Conservation (phyloP, 345 rosid species). For the Lumnitzera racemosa region DNA sequence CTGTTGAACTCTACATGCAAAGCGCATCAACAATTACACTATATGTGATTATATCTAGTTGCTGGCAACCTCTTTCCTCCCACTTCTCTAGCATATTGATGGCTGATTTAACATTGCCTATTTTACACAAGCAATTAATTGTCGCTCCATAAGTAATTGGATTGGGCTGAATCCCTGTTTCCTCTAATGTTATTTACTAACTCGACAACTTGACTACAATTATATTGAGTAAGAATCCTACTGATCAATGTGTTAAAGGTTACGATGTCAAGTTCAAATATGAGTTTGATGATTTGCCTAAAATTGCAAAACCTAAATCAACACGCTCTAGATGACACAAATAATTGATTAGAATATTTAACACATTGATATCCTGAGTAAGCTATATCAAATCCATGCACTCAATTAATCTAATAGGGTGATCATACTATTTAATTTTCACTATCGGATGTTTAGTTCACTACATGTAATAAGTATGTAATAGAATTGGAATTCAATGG, state of each 20-base stretch:
- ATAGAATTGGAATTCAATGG: no score
- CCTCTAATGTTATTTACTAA: no score
- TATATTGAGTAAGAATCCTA: not conserved
- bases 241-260: not conserved
- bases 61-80: not conserved
- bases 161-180: no score
- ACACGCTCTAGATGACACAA: not conserved
- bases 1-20: no score
- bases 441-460: not conserved
- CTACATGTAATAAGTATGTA: no score
- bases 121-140: not conserved
- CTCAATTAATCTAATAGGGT: not conserved
- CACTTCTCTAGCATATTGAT: not conserved
- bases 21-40: not conserved
- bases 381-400: not conserved
- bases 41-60: not conserved
- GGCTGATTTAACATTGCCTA: not conserved
- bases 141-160: not conserved
- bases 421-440: conserved; percentile 1
- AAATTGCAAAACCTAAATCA: not conserved
- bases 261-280: not conserved
- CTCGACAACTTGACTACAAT: no score
- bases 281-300: conserved; percentile 3
- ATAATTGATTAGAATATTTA: not conserved
- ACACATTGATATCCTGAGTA: not conserved